phyloP scores from a whole-genome alignment of 805 yeast genomes.

The Yarrowia sp. region DNA sequence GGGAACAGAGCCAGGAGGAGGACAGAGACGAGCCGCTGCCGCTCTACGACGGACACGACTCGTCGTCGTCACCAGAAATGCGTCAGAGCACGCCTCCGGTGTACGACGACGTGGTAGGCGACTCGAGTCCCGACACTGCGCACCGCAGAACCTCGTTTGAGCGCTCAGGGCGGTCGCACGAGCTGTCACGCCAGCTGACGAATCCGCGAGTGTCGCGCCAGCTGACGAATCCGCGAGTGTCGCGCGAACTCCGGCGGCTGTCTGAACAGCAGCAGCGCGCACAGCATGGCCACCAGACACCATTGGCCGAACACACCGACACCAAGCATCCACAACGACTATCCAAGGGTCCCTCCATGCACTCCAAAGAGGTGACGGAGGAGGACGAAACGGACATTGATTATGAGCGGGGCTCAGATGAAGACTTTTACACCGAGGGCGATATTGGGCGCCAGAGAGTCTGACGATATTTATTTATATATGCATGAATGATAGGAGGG shows the following conservation, averaged over 20 bases:
- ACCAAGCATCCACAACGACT: background rate
- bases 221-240: background rate
- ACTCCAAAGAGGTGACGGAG: conserved; percentile 13
- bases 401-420: conserved; percentile 19
- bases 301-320: background rate
- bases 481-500: background rate
- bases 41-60: conserved; percentile 10
- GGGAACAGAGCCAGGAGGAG: background rate
- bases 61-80: background rate
- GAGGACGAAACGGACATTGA: conserved; percentile 23
- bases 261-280: background rate
- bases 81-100: conserved; percentile 18
- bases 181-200: background rate
- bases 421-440: conserved; percentile 8
- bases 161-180: background rate
- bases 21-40: conserved; percentile 16
- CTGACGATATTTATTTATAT: conserved; percentile 4
- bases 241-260: background rate
- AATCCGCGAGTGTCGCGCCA: background rate
- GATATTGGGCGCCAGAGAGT: conserved; percentile 10
- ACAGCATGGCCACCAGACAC: background rate
- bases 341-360: conserved; percentile 8
- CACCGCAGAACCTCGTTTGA: background rate
- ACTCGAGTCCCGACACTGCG: background rate
- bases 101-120: conserved; percentile 6